Base-by-base conservation (phyloP, 495 filamentous ascomycete species). In the Gamarada debralockiae region DNA sequence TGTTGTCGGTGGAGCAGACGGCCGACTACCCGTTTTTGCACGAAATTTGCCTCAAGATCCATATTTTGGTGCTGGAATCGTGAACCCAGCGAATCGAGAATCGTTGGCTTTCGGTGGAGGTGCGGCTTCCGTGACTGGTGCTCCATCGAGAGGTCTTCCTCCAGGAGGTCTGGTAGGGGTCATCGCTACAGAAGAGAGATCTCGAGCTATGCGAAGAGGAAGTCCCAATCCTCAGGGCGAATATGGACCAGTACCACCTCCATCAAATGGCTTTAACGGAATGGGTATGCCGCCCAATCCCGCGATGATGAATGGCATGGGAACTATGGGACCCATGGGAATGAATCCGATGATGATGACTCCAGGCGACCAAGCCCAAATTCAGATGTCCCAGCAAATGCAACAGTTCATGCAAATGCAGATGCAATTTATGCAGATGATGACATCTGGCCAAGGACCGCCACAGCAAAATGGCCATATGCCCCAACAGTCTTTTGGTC, bases 381-480 rank as follows among this genome's bases (percentile, higher is more conserved):
- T 91, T 40, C 85, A 96, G 61, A 85, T 96, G 73, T 84, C 82
- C 22, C 86, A 92, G 60, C 88, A 95, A 64, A 95, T 95, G 89
- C 76, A 80, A 21, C 81, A 85, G 58, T 92, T 92, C 72, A 89
- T 93, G 85, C 85, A 90, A 62, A 89, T 95, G 85, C 90, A 95
- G 65, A 92, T 96, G 84, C 86, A 93, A 52, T 87, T 90, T 74
- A 89, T 91, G 82, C 85, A 90, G 52, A 85, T 92, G 78, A 84
- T 86, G 77, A 71, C 74, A 21, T 41, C 47, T 8, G 52, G 51
- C n/a, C 52, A 56, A 13, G 67, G 66, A 39, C 67, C 73, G 42
- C 63, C 55, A 39, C 61, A 52, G 33, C 56, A 47, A 33, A 65
- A 60, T 51, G 69, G 59, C 29, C 60, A 67, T 18, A 50, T 70